Base-by-base conservation (phyloP, 2,329 filamentous ascomycete genomes). In the Aspergillus sp. region DNA sequence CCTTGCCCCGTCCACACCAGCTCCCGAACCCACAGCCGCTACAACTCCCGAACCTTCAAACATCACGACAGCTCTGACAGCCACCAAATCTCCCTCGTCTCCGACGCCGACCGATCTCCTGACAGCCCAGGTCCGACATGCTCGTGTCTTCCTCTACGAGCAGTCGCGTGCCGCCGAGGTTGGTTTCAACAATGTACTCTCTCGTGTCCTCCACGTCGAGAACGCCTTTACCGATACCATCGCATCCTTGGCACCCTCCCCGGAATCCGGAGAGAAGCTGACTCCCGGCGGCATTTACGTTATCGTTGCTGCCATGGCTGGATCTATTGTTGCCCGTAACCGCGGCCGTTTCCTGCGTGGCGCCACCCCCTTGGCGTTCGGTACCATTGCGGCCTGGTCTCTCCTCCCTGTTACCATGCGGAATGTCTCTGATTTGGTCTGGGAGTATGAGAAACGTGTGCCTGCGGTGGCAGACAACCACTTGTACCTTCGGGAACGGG, bases 281-380 rank as follows among this genome's bases (percentile, higher is more conserved):
- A 87, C 98, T 77, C 95, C 95, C 34, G 93, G 93, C 24, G 82
- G 87, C 59, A 86, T 98, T 66, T 98, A 98, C 79, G 92, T 98
- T 47, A 84, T 97, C 30, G 93, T 99, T 48, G 89, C 93, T 42
- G 88, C 91, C 68, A 97, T 99, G 93, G 91, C 95, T 37, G 95
- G 93, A 66, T 92, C 87, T 75, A 98, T 99, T 73, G 81, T 97
- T 55, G 86, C 90, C 55, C 87, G 93, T 62, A 96, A 96, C 81
- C 87, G 93, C 67, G 93, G 89, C 75, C 83, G 98, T 62, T 74
- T 96, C 61, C 80, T 99, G 54, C 87, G 95, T 65, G 87, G 88
- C 54, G 81, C 87, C 2, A 83, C 90, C 2, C 95, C 95, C 11
- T 76, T 93, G 50, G 87, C 88, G 19, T 86, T 97, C 44, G 95